Evolutionary conservation across 2,329 filamentous ascomycete genomes (phyloP), one percentile per base, ranked within the genome.

Genomic region (Monosporascus ibericus): DNA sequence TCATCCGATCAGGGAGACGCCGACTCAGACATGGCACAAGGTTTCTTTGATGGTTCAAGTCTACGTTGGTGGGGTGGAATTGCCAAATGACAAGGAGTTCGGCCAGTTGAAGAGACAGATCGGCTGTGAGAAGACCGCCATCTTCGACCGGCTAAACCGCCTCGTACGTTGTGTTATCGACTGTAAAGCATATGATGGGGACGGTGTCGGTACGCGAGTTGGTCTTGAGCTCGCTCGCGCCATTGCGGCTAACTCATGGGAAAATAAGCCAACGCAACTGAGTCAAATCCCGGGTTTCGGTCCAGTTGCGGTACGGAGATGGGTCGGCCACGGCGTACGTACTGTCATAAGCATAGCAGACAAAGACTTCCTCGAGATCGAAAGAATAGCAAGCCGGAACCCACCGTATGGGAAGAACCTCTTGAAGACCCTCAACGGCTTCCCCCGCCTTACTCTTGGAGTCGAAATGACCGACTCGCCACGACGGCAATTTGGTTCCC

Each of bases 201-300:
- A 97, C 65, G 85, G 88, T 0, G 68, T 83, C 5, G 80, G 86
- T 2, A 78, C 84, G 2, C 80, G 80, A 27, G 84, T 85, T 55
- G 87, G 87, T 6, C 77, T 97, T 2, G 87, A 92, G 63, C 78
- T 97, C 6, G 80, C 87, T 47, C 80, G 92, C 52, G 90, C 89
- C 58, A 72, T 97, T 49, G 80, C 82, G 22, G 88, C 91, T 2
- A 81, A 80, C 1, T 75, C 77, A 1, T 96, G 92, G 94, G 94
- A 99, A 63, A 84, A 87, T 36, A 88, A 85, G 2, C 82, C 88
- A 0, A 76, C 87, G 22, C 88, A 96, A 59, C 79, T 99, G 63
- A 87, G 87, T 55, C 92, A 97, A 66, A 78, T 99, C 2, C 83
- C 88, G 0, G 81, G 84, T 3, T 81, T 97, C 55, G 94, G 94